Percentiles rank a stretch among this genome's conserved stretches.
Evolutionary conservation across 768 basidiomycete species (phyloP).

Genomic region (Gelatoporia subvermispora): DNA sequence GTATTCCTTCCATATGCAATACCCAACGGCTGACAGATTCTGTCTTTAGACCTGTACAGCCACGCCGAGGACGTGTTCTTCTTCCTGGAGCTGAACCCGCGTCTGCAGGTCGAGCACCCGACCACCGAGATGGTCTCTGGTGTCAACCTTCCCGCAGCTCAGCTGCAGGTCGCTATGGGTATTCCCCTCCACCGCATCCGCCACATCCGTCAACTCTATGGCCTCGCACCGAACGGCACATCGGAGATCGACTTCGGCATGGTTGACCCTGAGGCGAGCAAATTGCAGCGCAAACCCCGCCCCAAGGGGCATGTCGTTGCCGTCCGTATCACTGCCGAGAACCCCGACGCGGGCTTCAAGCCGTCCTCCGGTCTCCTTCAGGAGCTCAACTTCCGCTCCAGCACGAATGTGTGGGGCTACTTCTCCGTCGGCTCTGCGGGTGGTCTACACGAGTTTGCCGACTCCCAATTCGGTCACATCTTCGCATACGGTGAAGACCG

Average conservation of each 20-base stretch:
- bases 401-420: constrained; percentile 99
- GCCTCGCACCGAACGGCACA: constrained; percentile 81
- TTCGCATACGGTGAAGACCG: constrained; percentile 98
- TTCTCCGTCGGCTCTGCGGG: constrained; percentile 96
- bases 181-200: constrained; percentile 92
- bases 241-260: constrained; percentile 98
- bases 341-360: constrained; percentile 99
- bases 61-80: constrained; percentile 91
- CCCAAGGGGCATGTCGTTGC: constrained; percentile 99
- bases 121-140: constrained; percentile 99
- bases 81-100: constrained; percentile 98
- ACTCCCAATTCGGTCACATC: constrained; percentile 99
- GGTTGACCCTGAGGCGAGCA: constrained; percentile 79
- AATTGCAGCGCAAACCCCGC: constrained; percentile 88
- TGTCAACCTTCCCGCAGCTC: constrained; percentile 95
- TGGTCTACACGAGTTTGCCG: constrained; percentile 97
- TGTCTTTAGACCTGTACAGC: constrained; percentile 78
- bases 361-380: constrained; percentile 96
- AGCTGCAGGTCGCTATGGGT: constrained; percentile 98
- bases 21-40: neutral
- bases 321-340: constrained; percentile 98
- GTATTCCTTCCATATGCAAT: constrained; percentile 15
- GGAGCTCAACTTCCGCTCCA: constrained; percentile 98
- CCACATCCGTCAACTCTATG: constrained; percentile 93
- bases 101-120: constrained; percentile 99